Evolutionary conservation across 1,284 basidiomycete species (phyloP).

Genomic region (Mycosarcoma mackinlayi): DNA sequence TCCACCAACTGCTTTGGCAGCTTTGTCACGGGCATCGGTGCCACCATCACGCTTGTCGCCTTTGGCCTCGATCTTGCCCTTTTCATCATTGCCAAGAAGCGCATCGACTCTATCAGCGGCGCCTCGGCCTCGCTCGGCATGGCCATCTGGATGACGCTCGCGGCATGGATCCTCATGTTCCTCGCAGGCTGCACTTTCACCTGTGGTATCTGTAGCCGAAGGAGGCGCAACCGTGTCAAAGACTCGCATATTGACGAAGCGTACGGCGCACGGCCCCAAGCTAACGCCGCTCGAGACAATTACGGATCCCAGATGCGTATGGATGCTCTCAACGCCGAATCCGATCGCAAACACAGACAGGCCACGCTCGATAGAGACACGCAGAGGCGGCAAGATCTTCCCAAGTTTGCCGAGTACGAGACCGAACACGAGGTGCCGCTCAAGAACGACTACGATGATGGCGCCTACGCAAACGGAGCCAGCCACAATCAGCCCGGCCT

Average conservation of each 20-base stretch:
- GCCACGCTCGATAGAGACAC: constrained; percentile 33
- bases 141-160: constrained; percentile 63
- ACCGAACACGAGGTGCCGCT: constrained; percentile 60
- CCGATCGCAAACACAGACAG: constrained; percentile 55
- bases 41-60: constrained; percentile 53
- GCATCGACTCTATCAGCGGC: constrained; percentile 56
- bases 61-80: constrained; percentile 62
- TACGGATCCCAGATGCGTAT: constrained; percentile 62
- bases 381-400: constrained; percentile 45
- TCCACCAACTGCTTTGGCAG: constrained; percentile 50
- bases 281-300: constrained; percentile 21
- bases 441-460: constrained; percentile 56
- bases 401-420: constrained; percentile 63
- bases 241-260: constrained; percentile 42
- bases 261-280: constrained; percentile 34
- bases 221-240: constrained; percentile 47
- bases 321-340: constrained; percentile 61
- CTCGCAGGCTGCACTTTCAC: constrained; percentile 53
- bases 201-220: constrained; percentile 54
- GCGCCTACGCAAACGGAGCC: constrained; percentile 33
- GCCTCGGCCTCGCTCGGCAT: constrained; percentile 52
- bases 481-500: constrained; percentile 34
- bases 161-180: constrained; percentile 59
- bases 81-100: constrained; percentile 62
- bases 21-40: constrained; percentile 54